Base-by-base conservation (phyloP, 139 green algal genomes). In the Chlorella sp. region DNA sequence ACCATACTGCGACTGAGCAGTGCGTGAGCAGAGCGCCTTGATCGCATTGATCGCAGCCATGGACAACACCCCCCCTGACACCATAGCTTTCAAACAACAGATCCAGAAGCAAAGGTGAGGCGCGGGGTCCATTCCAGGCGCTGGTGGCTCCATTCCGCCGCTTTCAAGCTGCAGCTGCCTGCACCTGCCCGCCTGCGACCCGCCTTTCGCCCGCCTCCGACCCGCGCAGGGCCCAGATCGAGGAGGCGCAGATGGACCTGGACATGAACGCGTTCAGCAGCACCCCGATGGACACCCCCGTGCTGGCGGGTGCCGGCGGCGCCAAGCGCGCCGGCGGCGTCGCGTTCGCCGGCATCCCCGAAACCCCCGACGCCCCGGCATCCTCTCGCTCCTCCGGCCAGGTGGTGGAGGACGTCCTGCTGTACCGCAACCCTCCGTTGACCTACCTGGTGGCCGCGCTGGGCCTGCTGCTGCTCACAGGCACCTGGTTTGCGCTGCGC, bases 401-500 rank as follows among this genome's bases (percentile, higher is more conserved):
- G 37, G 16, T 81, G 32, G 87, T 37, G 32, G 11, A n/a, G 9
- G 89, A 92, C 37, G 68, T 92, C 26, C 60, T 92, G 42, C 86
- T 91, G 28, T 91, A 92, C 75, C 86, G 75, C 61, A 92, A 91
- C 76, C 86, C 90, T 42, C 34, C 87, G n/a, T 34, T 90, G 48
- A 90, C 90, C 14, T 71, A 88, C 64, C 32, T 89, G 78, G 79
- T 42, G 3, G 78, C 66, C 3, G n/a, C 61, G 15, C 85, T 30
- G 39, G 84, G 85, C 76, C 69, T 26, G 22, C 79, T 92, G 71
- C 24, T 39, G 60, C 42, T 91, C 48, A 60, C 86, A 0, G 64
- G 57, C 11, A 68, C 69, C 42, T 69, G 75, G 68, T 88, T 90
- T 57, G 84, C 80, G 21, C 48, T 86, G 36, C 83, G 79, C 4